Base-by-base conservation (phyloP, 768 basidiomycete species). In the Auriculariales sp. region DNA sequence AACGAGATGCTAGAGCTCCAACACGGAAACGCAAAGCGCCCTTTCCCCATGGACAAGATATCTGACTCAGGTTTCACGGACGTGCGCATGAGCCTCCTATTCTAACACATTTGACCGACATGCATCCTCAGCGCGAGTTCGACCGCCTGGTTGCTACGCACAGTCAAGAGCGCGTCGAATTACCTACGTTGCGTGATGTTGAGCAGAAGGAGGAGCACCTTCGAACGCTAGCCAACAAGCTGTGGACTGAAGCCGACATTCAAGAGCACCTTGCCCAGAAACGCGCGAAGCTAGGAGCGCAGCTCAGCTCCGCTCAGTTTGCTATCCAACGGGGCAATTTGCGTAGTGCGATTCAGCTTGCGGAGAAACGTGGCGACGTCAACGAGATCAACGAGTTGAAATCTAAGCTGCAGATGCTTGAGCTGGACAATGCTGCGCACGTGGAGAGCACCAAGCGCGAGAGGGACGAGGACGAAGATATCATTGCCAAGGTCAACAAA, bases 401-500 rank as follows among this genome's bases (percentile, higher is more conserved):
- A 15, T 32, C 31, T 7, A 7, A 32, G 31, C 31, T 32, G 9
- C 31, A 9, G 9, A 7, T 9, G 31, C 31, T 32, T 32, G 31
- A 32, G 31, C 7, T 15, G 15, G 31, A 32, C 15, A 9, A 32
- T 32, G 9, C 31, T 15, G 7, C 15, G 22, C 7, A 36, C 7
- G n/a, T 22, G 6, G 15, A 6, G n/a, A 9, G 15, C 7, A 15
- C 35, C 10, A 25, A 19, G 22, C 17, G 55, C 25, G 54, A 54
- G 35, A 55, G 54, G 35, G 56, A 54, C 53, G 46, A 47, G 27
- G 57, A 58, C 31, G 64, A 63, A 10, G 77, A 86, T 54, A 65
- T 76, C 59, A 71, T 94, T 24, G 77, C 85, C 14, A 78, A 69
- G 59, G 80, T 98, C 49, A 97, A 94, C 60, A 89, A 92, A 66